Percentiles rank a stretch among this genome's conserved stretches.
These are phyloP conservation scores for Juglanconis oblonga DNA, from an alignment of 2,329 filamentous ascomycete species.

Conservation along the genomic window DNA sequence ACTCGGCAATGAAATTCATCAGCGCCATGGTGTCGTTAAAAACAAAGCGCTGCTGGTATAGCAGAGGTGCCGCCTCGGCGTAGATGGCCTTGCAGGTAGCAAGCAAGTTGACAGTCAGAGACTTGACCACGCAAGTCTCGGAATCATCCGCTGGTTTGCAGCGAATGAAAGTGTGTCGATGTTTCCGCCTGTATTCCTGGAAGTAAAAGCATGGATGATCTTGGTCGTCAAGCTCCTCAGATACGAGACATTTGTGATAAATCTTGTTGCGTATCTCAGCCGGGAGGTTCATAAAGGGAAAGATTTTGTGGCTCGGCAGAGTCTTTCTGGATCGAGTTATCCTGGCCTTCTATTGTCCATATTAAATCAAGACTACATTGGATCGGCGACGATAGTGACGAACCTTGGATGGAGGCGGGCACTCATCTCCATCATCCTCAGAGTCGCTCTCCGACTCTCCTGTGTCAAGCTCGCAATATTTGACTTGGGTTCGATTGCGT, in stretches of 20 bases:
- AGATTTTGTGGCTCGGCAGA: not conserved
- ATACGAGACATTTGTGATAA: not conserved
- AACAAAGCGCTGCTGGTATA: not conserved
- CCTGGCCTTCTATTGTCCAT: not conserved
- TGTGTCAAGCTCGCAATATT: not conserved
- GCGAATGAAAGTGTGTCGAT: not conserved
- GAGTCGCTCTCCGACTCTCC: not conserved
- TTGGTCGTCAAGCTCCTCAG: not conserved
- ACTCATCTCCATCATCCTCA: not conserved
- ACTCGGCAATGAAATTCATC: not conserved
- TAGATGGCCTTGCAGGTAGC: not conserved
- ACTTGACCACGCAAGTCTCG: not conserved
- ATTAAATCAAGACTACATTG: not conserved
- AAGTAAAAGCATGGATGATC: not conserved
- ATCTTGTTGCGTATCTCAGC: not conserved
- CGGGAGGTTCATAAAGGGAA: not conserved
- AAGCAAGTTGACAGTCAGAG: not conserved
- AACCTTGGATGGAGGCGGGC: not conserved
- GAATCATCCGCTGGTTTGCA: not conserved
- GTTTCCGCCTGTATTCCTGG: not conserved
- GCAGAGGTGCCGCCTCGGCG: not conserved
- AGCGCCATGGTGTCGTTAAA: not conserved
- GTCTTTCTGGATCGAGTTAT: not conserved
- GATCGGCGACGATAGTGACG: not conserved
- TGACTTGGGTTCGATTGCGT: not conserved